A percentile compares a stretch with the other conserved stretches of the same genome.
Evolutionary conservation across 2,329 filamentous ascomycete genomes (phyloP).

Genomic region (Pseudogymnoascus sp.): DNA sequence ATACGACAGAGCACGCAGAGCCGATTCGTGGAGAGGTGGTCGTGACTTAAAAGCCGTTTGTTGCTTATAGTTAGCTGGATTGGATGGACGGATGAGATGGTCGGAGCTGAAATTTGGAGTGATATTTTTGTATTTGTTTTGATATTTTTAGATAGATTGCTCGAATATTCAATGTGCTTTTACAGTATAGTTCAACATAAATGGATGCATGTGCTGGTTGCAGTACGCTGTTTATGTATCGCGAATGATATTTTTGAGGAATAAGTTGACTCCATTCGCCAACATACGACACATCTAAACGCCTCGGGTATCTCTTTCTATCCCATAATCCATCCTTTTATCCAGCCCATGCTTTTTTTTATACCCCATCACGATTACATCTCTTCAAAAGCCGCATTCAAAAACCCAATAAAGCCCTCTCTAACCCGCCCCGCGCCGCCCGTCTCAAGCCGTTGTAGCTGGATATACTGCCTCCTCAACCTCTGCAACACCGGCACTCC

Average conservation of each 20-base stretch:
- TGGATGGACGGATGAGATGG: not conserved
- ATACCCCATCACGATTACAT: not conserved
- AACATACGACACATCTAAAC: not conserved
- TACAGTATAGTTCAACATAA: not conserved
- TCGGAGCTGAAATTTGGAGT: not conserved
- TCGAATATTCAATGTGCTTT: not conserved
- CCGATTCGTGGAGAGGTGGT: not conserved
- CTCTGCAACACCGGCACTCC: conserved; percentile 70
- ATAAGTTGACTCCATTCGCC: not conserved
- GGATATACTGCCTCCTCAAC: conserved; percentile 68
- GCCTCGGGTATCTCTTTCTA: conserved; percentile 3
- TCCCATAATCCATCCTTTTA: conserved; percentile 1
- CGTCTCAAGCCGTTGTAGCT: conserved; percentile 63
- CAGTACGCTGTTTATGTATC: not conserved
- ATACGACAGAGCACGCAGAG: conserved; percentile 1
- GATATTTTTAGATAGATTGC: conserved; percentile 4
- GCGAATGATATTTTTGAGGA: not conserved
- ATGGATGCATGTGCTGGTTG: not conserved
- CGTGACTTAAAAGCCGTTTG: conserved; percentile 1
- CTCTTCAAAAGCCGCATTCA: conserved; percentile 54
- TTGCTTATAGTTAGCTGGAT: not conserved
- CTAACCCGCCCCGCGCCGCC: conserved; percentile 46
- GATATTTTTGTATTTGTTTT: conserved; percentile 5
- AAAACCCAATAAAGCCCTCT: conserved; percentile 57
- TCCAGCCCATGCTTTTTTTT: not conserved